Percentiles rank a stretch among this genome's conserved stretches.
phyloP scores from a whole-genome alignment of 2,329 filamentous ascomycete species.

The Emmonsiellopsis sp. region DNA sequence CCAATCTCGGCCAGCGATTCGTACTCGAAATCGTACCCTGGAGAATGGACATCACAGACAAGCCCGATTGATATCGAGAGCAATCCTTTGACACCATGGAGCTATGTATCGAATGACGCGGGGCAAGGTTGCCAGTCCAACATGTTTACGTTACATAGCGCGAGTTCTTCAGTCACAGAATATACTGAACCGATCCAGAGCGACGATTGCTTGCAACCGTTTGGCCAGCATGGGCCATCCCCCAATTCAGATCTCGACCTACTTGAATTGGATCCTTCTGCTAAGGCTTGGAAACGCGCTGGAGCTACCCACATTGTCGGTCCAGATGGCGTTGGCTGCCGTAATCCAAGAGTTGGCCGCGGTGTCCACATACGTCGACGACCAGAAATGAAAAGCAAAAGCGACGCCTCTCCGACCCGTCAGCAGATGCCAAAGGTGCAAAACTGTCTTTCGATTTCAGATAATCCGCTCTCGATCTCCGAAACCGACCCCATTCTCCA shows the following conservation, averaged over 20 bases:
- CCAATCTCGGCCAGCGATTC: neutral
- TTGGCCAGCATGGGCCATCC: neutral
- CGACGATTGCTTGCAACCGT: neutral
- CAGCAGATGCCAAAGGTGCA: neutral
- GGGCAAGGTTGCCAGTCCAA: neutral
- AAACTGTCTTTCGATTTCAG: neutral
- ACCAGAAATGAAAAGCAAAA: conserved; percentile 1
- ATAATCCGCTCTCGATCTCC: neutral
- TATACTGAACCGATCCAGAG: neutral
- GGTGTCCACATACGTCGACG: neutral
- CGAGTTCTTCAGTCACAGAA: neutral
- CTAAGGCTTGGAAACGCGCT: neutral
- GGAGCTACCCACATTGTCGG: neutral
- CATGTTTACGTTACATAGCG: neutral
- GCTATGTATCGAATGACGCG: neutral
- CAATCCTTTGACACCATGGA: neutral
- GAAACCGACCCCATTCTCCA: neutral
- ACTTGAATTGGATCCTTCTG: neutral
- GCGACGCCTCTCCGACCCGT: neutral
- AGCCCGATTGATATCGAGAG: neutral
- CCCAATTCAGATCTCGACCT: neutral
- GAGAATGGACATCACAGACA: neutral
- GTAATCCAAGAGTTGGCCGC: neutral
- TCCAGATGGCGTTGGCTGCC: neutral
- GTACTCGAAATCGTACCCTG: neutral